Evolutionary conservation across 2,329 filamentous ascomycete species (phyloP), one percentile per base, ranked within the genome.

Genomic region (Tolypocladium sp.): DNA sequence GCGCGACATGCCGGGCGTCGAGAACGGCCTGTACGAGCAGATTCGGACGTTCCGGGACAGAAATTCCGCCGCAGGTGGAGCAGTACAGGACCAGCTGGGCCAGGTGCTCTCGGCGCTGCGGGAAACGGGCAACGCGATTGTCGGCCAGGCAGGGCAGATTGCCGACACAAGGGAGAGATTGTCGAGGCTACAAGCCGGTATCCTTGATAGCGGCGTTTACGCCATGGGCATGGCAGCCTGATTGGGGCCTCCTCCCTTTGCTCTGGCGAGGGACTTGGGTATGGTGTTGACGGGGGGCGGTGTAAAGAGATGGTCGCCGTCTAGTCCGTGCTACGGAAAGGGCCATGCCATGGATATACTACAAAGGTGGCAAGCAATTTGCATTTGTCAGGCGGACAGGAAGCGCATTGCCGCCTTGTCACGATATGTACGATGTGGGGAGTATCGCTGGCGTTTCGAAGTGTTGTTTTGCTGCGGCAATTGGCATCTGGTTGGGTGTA

Each of bases 1-100:
- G 64, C 73, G 76, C 41, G 76, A 78, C 64, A 77, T 78, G 76
- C 76, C 76, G 3, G 75, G 76, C 35, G 76, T 78, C 2, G 76
- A 78, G 66, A 76, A 77, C 57, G 76, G 76, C 0, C 68, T 78
- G 20, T 78, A 78, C 60, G 76, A 77, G 61, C 73, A 76, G 61
- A 75, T 77, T 55, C 67, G 73, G 30, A 64, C 67, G 15, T 62
- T 76, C 20, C 68, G 73, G 8, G 73, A 76, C 55, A 71, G 70
- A 37, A 67, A 67, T 40, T 66, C 66, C 56, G 66, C 63, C 42
- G 63, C 61, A 6, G 63, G 61, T 7, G 64, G 63, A 13, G 63
- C 71, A 20, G 69, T 74, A 12, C 71, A 74, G 59, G 73, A 76
- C 57, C 73, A 76, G 66, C 68, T 76, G 1, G 69, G 70, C 53